Evolutionary conservation across 495 filamentous ascomycete species (phyloP).

Genomic region (Jackrogersella minutella): DNA sequence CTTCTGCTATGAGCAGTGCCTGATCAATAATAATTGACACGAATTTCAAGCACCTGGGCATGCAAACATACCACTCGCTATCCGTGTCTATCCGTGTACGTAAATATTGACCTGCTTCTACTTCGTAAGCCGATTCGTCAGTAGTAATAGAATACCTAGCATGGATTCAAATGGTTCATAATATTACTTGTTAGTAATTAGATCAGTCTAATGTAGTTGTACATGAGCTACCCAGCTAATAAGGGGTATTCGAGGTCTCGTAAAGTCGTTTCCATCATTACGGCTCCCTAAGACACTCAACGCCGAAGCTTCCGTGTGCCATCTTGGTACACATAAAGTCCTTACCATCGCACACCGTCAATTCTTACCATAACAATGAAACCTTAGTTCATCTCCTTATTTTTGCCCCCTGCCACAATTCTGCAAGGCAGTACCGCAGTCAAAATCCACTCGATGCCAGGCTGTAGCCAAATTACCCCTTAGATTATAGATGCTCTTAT

Average conservation of each 20-base stretch:
- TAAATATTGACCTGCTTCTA: too few species aligned
- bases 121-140: too few species aligned
- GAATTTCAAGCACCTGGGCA: too few species aligned
- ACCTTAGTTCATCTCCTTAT: not conserved
- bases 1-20: too few species aligned
- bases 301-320: slow-evolving; percentile 4
- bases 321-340: not conserved
- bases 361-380: not conserved
- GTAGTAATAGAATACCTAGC: too few species aligned
- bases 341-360: not conserved
- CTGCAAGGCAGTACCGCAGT: slow-evolving; percentile 18
- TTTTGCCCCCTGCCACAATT: not conserved
- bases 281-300: not conserved
- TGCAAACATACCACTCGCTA: too few species aligned
- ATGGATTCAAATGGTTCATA: too few species aligned
- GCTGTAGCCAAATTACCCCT: slow-evolving; percentile 64
- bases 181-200: too few species aligned
- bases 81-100: too few species aligned
- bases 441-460: slow-evolving; percentile 59
- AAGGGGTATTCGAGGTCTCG: not conserved
- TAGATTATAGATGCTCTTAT: slow-evolving; percentile 61
- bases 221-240: too few species aligned
- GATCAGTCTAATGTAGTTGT: too few species aligned
- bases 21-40: too few species aligned
- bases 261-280: not conserved